A percentile compares a stretch with the other conserved stretches of the same genome.
Evolutionary conservation across 345 rosid genomes (phyloP).

Genomic region (Pistacia atlantica): DNA sequence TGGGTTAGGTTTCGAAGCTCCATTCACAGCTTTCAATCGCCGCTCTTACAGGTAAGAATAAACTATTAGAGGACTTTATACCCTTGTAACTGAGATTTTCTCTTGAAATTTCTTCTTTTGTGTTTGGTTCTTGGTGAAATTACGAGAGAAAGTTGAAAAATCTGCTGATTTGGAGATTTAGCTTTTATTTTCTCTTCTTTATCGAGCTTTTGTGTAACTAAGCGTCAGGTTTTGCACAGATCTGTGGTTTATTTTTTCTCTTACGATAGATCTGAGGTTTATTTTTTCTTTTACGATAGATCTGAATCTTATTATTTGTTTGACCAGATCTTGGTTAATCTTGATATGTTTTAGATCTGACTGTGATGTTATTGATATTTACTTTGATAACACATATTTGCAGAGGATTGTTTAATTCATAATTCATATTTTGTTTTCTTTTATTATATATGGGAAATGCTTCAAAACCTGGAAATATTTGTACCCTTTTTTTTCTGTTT

Average conservation of each 20-base stretch:
- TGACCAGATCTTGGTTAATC: neutral
- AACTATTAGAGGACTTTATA: neutral
- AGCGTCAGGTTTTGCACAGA: slow-evolving; percentile 7
- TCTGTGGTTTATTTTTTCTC: slow-evolving; percentile 5
- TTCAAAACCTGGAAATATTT: neutral
- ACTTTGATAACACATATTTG: neutral
- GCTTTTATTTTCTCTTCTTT: neutral
- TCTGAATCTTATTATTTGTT: neutral
- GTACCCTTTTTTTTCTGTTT: neutral
- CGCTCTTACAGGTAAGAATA: slow-evolving; percentile 8
- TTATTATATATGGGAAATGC: no score
- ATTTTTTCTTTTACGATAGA: neutral
- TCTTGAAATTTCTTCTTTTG: neutral
- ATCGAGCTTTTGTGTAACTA: neutral
- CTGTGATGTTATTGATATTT: neutral
- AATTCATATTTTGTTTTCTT: neutral
- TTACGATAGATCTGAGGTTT: slow-evolving; percentile 20
- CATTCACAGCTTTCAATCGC: slow-evolving; percentile 7
- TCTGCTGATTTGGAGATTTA: neutral
- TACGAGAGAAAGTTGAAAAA: neutral
- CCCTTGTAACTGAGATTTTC: neutral
- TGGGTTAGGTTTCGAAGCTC: slow-evolving; percentile 22
- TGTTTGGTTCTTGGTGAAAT: neutral
- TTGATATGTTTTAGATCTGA: neutral
- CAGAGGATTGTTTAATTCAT: neutral